Evolutionary conservation across 1,284 basidiomycete genomes (phyloP), one percentile per base, ranked within the genome.

Genomic region (Hemileia vastatrix): DNA sequence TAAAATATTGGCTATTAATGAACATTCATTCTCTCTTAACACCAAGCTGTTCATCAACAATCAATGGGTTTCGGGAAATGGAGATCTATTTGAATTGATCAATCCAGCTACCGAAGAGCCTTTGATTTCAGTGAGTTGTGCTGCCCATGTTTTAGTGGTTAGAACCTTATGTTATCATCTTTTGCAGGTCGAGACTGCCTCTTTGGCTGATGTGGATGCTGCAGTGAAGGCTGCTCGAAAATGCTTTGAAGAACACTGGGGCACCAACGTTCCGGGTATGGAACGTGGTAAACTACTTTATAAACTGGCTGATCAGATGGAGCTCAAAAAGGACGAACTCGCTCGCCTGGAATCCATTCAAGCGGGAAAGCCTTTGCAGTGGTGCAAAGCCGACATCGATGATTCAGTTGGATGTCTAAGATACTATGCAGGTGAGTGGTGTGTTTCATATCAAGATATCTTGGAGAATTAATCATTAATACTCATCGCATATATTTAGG

Each of bases 401-500:
- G 49, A 51, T 27, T 21, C 49, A 15, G 23, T 51, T 24, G 24
- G 49, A 1, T 51, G 49, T n/a, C 21, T 51, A 21, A 19, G 49
- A 24, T 51, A 27, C 31, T 51, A 51, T 27, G 49, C 49, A n/a
- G 49, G 49, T 51, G 23, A n/a, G 49, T 51, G 49, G n/a, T n/a
- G 8, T 43, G 40, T 8, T 8, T 43, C 18, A 8, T 47, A 24
- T n/a, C 2, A 27, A 27, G 23, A 27, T 27, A 24, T 8, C 23
- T 11, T 21, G n/a, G 24, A 23, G n/a, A 24, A 11, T 4, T 51
- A 27, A 11, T 11, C 23, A 51, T 27, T n/a, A 1, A 43, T 8
- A 8, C n/a, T 43, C 40, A 8, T 43, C 40, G n/a, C 40, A 43
- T 43, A n/a, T n/a, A n/a, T 27, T n/a, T 51, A 51, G 49, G 49